phyloP scores from a whole-genome alignment of 805 yeast genomes.

The Tetrapisispora iriomotensis region DNA sequence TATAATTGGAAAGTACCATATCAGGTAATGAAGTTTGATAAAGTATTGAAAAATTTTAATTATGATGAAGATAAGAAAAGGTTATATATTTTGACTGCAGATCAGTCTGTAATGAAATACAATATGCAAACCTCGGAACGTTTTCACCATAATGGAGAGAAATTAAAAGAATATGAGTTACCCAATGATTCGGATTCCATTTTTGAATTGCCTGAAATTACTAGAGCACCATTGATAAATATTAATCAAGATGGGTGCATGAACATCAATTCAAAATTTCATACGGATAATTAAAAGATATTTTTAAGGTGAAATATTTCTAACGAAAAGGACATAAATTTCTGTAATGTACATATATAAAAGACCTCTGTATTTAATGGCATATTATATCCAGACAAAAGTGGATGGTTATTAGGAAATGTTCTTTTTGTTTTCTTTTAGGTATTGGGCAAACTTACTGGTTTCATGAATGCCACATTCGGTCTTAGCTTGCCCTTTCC shows the following conservation, averaged over 20 bases:
- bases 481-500: constrained; percentile 88
- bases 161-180: neutral
- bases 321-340: too few relatives aligned
- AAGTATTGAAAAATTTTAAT: constrained; percentile 7
- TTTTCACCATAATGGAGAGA: neutral
- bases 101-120: constrained; percentile 9
- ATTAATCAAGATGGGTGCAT: neutral
- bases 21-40: constrained; percentile 7
- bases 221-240: neutral
- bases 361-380: too few relatives aligned
- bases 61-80: constrained; percentile 6
- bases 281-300: too few relatives aligned
- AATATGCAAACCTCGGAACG: neutral
- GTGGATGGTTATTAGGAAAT: neutral
- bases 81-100: constrained; percentile 8
- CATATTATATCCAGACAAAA: too few relatives aligned
- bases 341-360: too few relatives aligned
- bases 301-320: too few relatives aligned
- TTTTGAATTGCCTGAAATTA: neutral
- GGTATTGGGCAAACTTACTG: constrained; percentile 56
- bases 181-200: neutral
- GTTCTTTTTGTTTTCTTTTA: constrained; percentile 19
- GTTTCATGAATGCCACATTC: constrained; percentile 94
- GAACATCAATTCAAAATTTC: too few relatives aligned
- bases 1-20: constrained; percentile 7